These are phyloP conservation scores for Blastobotrys raffinosifermentans DNA, from an alignment of 1,139 yeast genomes.

Conservation along the genomic window DNA sequence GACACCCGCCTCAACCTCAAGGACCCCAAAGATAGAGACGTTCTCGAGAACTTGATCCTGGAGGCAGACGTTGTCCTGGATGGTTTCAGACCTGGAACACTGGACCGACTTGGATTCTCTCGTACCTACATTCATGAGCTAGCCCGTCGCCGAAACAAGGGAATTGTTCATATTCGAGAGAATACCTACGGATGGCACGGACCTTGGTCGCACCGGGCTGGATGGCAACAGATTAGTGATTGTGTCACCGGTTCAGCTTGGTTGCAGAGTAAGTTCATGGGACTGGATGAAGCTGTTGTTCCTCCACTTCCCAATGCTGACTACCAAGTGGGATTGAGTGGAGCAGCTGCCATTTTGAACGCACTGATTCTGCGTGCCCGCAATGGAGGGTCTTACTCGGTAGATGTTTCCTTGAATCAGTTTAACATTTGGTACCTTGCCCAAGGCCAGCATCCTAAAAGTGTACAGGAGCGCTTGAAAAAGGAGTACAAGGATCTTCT, in stretches of 20 bases:
- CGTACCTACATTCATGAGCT: constrained; percentile 6
- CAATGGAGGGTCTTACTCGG: constrained; percentile 6
- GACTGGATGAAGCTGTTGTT: constrained; percentile 5
- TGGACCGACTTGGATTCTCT: constrained; percentile 6
- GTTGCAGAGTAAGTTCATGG: constrained; percentile 5
- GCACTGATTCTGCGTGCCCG: constrained; percentile 4
- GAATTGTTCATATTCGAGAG: constrained; percentile 7
- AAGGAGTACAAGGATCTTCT: constrained; percentile 4
- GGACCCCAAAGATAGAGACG: constrained; percentile 2
- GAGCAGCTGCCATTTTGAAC: constrained; percentile 7
- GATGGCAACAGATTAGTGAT: constrained; percentile 8
- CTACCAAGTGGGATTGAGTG: constrained; percentile 6
- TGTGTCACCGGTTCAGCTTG: constrained; percentile 6
- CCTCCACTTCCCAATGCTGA: constrained; percentile 7
- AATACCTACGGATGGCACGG: constrained; percentile 8
- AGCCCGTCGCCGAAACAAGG: constrained; percentile 5
- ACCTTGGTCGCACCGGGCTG: constrained; percentile 3
- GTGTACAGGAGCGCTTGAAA: not conserved
- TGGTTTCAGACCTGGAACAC: constrained; percentile 2
- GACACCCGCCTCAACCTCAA: constrained; percentile 6
- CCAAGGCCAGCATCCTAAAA: constrained; percentile 2
- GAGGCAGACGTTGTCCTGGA: constrained; percentile 7
- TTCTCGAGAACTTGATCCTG: constrained; percentile 2
- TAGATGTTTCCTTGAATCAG: constrained; percentile 7
- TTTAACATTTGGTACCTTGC: constrained; percentile 5